Evolutionary conservation across 2,329 filamentous ascomycete genomes (phyloP), one percentile per base, ranked within the genome.

Genomic region (Claviceps humidiphila): DNA sequence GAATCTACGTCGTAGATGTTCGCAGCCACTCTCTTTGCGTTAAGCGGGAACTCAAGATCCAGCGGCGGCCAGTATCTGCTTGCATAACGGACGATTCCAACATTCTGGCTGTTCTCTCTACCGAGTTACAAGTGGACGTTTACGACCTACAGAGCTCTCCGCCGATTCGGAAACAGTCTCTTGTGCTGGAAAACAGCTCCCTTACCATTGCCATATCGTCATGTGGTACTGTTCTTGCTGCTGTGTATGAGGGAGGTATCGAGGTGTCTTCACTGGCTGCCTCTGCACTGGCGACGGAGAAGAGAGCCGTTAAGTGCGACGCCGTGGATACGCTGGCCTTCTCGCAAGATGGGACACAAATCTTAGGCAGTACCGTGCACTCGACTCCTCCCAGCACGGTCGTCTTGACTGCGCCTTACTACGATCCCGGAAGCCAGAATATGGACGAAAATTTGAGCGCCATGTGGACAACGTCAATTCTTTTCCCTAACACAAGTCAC

Each of bases 231-330:
- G 86, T 95, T 14, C 70, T 95, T 46, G 89, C 89, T 24, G 85
- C 88, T 16, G 89, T 89, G 7, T 94, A 90, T 66, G 82, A 89
- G 61, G 86, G 87, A 52, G 87, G 87, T n/a, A 90, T 95, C 56
- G 89, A 95, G 65, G 86, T 95, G 0, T 82, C 87, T 30, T 86
- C 88, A 5, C 71, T 95, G 41, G 80, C 79, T 47, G 73, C 82
- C 2, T 78, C 74, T 51, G 81, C 80, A 26, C 61, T 84, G 30
- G 67, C 78, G 13, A 85, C 80, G 0, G 84, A 89, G 58, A 77
- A 84, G 60, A 76, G 87, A 58, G 80, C 86, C 11, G 86, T 91
- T 53, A 88, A 89, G 61, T 91, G 87, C 61, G 82, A 87, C 61
- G 78, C 77, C 1, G 84, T 90, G 4, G 87, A 91, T 62, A 74